Evolutionary conservation across 495 filamentous ascomycete species (phyloP).

Genomic region (Penicillium malachiteum): DNA sequence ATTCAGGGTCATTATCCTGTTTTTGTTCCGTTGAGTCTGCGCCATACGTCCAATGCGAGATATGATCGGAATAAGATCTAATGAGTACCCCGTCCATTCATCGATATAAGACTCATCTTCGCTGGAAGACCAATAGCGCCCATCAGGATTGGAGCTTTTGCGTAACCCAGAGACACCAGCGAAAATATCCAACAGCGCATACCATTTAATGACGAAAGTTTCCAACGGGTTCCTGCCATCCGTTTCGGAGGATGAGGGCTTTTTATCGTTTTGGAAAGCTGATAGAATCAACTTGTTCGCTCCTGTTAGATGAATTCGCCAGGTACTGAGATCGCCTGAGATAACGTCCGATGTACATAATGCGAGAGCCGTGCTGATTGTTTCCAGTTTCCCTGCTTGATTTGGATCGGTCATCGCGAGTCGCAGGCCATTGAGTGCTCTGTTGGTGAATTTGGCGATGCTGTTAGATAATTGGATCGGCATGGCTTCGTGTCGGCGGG

Average conservation of each 20-base stretch:
- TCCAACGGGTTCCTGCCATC: background rate
- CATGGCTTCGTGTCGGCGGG: slow-evolving; percentile 1
- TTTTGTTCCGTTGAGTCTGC: background rate
- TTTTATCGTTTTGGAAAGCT: background rate
- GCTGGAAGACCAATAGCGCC: slow-evolving; percentile 6
- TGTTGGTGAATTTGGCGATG: slow-evolving; percentile 8
- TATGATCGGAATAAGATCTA: slow-evolving; percentile 9
- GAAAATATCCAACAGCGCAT: slow-evolving; percentile 8
- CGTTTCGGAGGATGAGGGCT: background rate
- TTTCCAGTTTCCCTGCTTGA: slow-evolving; percentile 3
- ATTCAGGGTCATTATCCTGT: background rate
- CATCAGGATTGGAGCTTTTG: slow-evolving; percentile 4
- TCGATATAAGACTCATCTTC: slow-evolving; percentile 8
- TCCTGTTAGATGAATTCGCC: slow-evolving; percentile 7
- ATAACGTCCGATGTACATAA: slow-evolving; percentile 12
- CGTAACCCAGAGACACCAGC: slow-evolving; percentile 7
- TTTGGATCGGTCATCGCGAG: slow-evolving; percentile 7
- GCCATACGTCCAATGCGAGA: slow-evolving; percentile 5
- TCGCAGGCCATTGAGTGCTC: slow-evolving; percentile 3
- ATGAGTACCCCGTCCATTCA: slow-evolving; percentile 9
- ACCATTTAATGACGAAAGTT: slow-evolving; percentile 8
- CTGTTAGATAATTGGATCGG: slow-evolving; percentile 1
- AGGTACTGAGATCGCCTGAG: slow-evolving; percentile 6
- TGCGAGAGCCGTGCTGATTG: slow-evolving; percentile 7
- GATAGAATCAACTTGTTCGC: slow-evolving; percentile 7